Evolutionary conservation across 805 yeast genomes (phyloP).

Genomic region (Metschnikowia dekortorum): DNA sequence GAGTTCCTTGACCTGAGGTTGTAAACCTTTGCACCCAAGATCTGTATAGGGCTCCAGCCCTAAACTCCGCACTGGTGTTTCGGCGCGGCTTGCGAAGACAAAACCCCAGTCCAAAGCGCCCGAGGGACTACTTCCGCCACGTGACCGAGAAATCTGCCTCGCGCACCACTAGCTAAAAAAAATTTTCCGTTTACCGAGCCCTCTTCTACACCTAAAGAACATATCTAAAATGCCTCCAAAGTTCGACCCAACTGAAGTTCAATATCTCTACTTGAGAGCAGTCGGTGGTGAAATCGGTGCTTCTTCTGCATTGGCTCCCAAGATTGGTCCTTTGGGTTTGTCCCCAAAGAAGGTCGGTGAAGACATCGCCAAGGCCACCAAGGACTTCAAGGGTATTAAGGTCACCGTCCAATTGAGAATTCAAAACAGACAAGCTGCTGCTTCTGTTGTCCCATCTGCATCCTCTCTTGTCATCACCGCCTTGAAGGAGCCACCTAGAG

Average conservation of each 20-base stretch:
- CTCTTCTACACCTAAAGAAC: constrained; percentile 14
- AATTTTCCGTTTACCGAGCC: constrained; percentile 10
- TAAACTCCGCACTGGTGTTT: constrained; percentile 2
- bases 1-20: background rate
- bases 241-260: constrained; percentile 98
- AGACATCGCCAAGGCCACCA: constrained; percentile 99
- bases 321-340: constrained; percentile 99
- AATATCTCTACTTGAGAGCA: constrained; percentile 98
- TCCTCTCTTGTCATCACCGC: constrained; percentile 98
- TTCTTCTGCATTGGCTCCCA: constrained; percentile 98
- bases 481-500: constrained; percentile 99
- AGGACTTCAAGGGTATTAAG: constrained; percentile 97
- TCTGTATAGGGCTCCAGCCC: constrained; percentile 19
- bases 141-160: constrained; percentile 9
- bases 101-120: background rate
- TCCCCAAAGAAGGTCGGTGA: constrained; percentile 99
- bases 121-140: constrained; percentile 7
- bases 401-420: constrained; percentile 98
- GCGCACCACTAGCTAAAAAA: constrained; percentile 13
- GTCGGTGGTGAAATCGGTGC: constrained; percentile 99
- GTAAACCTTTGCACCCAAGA: background rate
- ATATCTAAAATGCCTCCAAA: constrained; percentile 80
- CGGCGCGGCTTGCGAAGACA: background rate
- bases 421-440: constrained; percentile 99
- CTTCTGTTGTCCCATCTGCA: constrained; percentile 99